These are phyloP conservation scores for Leccinum rimulosum DNA, from an alignment of 768 basidiomycete genomes.

Conservation along the genomic window DNA sequence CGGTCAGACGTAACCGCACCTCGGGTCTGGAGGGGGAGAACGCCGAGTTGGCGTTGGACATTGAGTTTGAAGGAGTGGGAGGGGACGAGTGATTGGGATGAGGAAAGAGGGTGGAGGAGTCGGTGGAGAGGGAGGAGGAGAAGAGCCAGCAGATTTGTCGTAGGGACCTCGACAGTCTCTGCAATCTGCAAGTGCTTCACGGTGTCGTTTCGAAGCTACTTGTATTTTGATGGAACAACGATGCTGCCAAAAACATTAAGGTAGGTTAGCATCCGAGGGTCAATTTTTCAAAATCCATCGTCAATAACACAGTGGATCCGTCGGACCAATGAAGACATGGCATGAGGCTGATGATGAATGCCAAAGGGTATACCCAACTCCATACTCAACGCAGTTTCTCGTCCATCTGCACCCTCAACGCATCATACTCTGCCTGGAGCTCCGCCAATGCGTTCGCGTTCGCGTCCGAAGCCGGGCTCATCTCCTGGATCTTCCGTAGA, in stretches of 20 bases:
- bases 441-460: not conserved
- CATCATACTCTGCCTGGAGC: not conserved
- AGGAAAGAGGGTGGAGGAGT: constrained; percentile 57
- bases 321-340: not conserved
- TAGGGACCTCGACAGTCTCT: constrained; percentile 1
- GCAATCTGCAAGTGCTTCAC: not conserved
- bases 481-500: not conserved
- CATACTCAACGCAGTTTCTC: not conserved
- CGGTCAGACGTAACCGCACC: not conserved
- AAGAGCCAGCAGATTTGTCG: constrained; percentile 41
- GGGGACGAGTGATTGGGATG: constrained; percentile 87
- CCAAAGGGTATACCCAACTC: not conserved
- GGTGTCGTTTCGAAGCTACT: not conserved
- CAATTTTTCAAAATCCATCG: too few species aligned
- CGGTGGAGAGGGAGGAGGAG: constrained; percentile 38
- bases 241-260: not conserved
- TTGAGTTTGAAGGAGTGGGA: constrained; percentile 92
- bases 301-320: too few species aligned
- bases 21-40: constrained; percentile 32
- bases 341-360: not conserved
- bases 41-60: constrained; percentile 60
- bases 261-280: too few species aligned
- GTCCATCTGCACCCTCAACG: not conserved
- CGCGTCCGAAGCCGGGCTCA: not conserved
- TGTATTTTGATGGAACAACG: not conserved